Evolutionary conservation across 306 rosid genomes (phyloP), one percentile per base, ranked within the genome.

Genomic region (Morella rubra): DNA sequence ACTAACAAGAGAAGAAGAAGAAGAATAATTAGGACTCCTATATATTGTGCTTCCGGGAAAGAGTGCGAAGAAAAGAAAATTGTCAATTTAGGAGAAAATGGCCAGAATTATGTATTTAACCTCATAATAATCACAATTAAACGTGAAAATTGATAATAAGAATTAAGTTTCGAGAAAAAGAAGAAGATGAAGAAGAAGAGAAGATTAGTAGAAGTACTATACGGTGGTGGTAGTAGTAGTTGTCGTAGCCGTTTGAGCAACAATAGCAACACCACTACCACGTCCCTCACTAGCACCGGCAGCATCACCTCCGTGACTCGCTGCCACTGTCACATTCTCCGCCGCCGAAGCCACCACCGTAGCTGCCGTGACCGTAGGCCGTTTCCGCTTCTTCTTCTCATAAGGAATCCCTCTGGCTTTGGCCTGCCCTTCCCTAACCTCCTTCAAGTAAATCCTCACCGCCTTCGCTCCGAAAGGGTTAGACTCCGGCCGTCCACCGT

Each of bases 391-490:
- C 87, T 92, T 96, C 82, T 96, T 96, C 81, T 95, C 97, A 45
- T 96, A 96, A 22, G 98, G 95, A 61, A 94, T 92, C 14, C 98
- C 98, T 79, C 97, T 88, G 0, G 97, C 98, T 69, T 89, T 96
- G 24, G 98, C 97, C 14, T 92, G 99, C 0, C 89, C 86, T 70
- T 95, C 99, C 69, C 97, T 85, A 1, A 96, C 97, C 64, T 96
- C 99, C 66, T 91, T 88, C 8, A 96, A 84, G 27, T 92, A 96
- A 86, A 96, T 90, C 79, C 96, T 82, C 0, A 96, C 98, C 2
- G 99, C 93, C 37, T 82, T 83, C 0, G 96, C 90, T 0, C 96
- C 99, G 1, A 96, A 96, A 1, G 98, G 99, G 32, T 96, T 96
- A 0, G 97, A 87, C 73, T 96, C 98, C 1, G 93, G 88, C 3